Conservation (phyloP, 2,329 filamentous ascomycete genomes). For the Calonectria pauciramosa region DNA sequence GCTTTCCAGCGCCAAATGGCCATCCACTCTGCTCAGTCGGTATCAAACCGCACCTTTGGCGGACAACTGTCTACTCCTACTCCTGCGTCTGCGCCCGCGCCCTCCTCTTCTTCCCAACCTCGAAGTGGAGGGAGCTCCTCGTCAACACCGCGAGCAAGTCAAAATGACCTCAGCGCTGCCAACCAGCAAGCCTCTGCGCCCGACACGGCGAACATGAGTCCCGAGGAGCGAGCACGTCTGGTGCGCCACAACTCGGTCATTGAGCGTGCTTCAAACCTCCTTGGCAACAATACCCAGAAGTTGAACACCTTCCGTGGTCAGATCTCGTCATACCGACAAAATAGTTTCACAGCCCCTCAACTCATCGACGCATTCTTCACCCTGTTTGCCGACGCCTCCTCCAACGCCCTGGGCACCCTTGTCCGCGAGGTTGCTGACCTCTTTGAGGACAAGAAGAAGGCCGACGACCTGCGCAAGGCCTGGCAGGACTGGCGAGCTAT, state of each 20-base stretch:
- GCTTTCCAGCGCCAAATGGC: constrained; percentile 94
- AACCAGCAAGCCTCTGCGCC: constrained; percentile 67
- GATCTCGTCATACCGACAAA: constrained; percentile 83
- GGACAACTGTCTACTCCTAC: constrained; percentile 75
- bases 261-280: constrained; percentile 84
- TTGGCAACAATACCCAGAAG: constrained; percentile 83
- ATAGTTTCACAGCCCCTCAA: constrained; percentile 77
- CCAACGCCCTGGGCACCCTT: constrained; percentile 86
- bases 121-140: constrained; percentile 37
- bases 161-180: constrained; percentile 47
- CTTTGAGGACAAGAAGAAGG: constrained; percentile 86
- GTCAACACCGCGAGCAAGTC: constrained; percentile 40
- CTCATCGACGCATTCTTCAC: constrained; percentile 91
- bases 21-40: constrained; percentile 88
- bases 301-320: constrained; percentile 82
- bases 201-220: constrained; percentile 68
- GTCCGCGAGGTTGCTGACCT: constrained; percentile 93
- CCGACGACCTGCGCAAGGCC: constrained; percentile 80
- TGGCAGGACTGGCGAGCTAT: constrained; percentile 98
- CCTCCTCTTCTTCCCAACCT: constrained; percentile 39
- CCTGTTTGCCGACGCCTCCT: constrained; percentile 83
- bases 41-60: constrained; percentile 85
- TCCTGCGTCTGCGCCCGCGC: constrained; percentile 27
- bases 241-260: constrained; percentile 87
- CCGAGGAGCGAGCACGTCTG: constrained; percentile 85